phyloP scores from a whole-genome alignment of 164 flowering plant species.

The Vitis labrusca region DNA sequence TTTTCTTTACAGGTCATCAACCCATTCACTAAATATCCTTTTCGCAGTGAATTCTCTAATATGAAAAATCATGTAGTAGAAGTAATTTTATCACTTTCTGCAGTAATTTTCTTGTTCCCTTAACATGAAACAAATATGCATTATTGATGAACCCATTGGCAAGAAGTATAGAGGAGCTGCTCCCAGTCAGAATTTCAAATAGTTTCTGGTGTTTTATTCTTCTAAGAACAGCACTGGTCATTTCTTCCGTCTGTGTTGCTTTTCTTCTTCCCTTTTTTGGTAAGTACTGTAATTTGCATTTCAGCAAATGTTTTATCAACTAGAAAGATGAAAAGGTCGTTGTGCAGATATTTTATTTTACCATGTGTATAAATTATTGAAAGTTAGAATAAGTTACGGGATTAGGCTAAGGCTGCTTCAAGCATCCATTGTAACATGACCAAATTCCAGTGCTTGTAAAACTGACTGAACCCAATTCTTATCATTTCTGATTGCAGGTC shows the following conservation, averaged over 20 bases:
- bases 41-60: conserved; percentile 2
- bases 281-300: conserved; percentile 22
- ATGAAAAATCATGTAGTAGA: background rate
- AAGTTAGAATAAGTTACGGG: too few species aligned
- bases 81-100: background rate
- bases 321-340: too few species aligned
- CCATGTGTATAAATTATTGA: too few species aligned
- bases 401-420: too few species aligned
- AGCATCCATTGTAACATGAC: background rate
- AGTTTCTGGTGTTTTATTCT: conserved; percentile 50
- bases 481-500: conserved; percentile 49
- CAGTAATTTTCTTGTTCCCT: conserved; percentile 33
- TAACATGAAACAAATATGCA: conserved; percentile 61
- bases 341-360: too few species aligned
- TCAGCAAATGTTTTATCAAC: background rate
- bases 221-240: conserved; percentile 67
- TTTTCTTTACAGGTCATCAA: conserved; percentile 66
- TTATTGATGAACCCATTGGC: conserved; percentile 84
- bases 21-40: conserved; percentile 95
- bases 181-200: conserved; percentile 47
- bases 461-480: background rate
- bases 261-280: conserved; percentile 85
- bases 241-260: conserved; percentile 72
- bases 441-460: background rate
- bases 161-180: conserved; percentile 75